Evolutionary conservation across 495 filamentous ascomycete species (phyloP).

Genomic region (Penicillium steckii): DNA sequence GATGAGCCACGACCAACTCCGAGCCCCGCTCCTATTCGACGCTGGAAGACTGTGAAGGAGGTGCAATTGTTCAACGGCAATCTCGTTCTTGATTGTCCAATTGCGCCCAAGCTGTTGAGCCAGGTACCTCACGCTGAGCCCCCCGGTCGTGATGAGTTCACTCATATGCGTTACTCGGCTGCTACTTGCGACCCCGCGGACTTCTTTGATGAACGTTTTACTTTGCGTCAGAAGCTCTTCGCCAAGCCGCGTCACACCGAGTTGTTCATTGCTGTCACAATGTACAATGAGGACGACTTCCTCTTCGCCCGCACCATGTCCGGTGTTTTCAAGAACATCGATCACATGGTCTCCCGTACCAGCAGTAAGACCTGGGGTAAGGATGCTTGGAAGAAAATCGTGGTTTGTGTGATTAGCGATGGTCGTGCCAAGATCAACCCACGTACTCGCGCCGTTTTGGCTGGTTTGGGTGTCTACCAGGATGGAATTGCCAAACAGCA

Average conservation of each 20-base stretch:
- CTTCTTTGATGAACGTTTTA: slow-evolving; percentile 87
- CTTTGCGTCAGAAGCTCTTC: slow-evolving; percentile 90
- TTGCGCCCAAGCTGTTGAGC: slow-evolving; percentile 84
- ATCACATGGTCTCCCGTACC: slow-evolving; percentile 89
- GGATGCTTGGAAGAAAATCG: slow-evolving; percentile 99
- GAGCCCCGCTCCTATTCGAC: slow-evolving; percentile 68
- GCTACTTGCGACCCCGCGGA: slow-evolving; percentile 92
- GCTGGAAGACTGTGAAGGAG: slow-evolving; percentile 99
- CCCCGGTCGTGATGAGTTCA: slow-evolving; percentile 92
- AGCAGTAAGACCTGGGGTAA: slow-evolving; percentile 97
- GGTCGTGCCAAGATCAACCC: slow-evolving; percentile 98
- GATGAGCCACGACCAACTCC: slow-evolving; percentile 51
- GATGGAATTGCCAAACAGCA: slow-evolving; percentile 99
- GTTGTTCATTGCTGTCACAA: slow-evolving; percentile 96
- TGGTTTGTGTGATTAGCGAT: slow-evolving; percentile 97
- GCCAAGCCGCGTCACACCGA: slow-evolving; percentile 92
- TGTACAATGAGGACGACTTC: slow-evolving; percentile 99
- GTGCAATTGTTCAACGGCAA: slow-evolving; percentile 96
- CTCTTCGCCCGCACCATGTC: slow-evolving; percentile 95
- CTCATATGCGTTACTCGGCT: slow-evolving; percentile 97
- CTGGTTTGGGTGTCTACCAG: slow-evolving; percentile 94
- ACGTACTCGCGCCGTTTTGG: slow-evolving; percentile 82
- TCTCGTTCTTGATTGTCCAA: slow-evolving; percentile 94
- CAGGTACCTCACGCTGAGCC: slow-evolving; percentile 78
- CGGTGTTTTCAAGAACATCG: slow-evolving; percentile 97